Evolutionary conservation across 2,329 filamentous ascomycete species (phyloP), one percentile per base, ranked within the genome.

Genomic region (Sporothrix curviconia): DNA sequence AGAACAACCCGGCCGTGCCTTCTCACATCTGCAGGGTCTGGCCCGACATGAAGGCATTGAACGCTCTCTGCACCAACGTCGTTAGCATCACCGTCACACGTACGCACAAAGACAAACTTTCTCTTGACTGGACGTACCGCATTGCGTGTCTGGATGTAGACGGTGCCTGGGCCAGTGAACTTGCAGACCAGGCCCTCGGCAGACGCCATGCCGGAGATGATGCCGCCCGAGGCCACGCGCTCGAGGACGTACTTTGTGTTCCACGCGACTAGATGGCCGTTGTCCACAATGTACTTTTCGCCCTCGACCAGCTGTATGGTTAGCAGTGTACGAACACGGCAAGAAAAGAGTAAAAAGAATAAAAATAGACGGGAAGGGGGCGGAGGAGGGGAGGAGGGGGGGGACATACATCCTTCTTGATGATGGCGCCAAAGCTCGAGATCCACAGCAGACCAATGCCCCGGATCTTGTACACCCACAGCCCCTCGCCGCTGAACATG

Each of bases 241-340:
- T 96, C 91, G 61, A 99, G 84, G 4, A 89, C 80, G 67, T 97
- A 99, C 67, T 95, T 90, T 68, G 89, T 92, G 69, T 96, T 96
- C 94, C 94, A 99, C 0, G 94, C 92, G 0, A 97, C 91, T 1
- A 97, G 78, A 65, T 97, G 91, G 3, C 90, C 90, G 66, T 96
- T 96, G 66, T 96, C 90, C 57, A 96, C 85, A 63, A 94, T 90
- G 71, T 96, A 97, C 64, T 87, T 87, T 69, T 97, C 92, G 9
- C 86, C 86, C 12, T 85, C 81, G 44, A 70, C 72, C 28, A 86
- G 75, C 78, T 80, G 47, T 22, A 47, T 40, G 12, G 39, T 43
- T 25, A 50, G 28, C 28, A 32, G 28, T 6, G 28, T 32, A 11
- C 28, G 28, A 32, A n/a, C n/a, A n/a, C n/a, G n/a, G 36, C 25